Base-by-base conservation (phyloP, 768 basidiomycete species). In the Rhodosporidiobolus odoratus region DNA sequence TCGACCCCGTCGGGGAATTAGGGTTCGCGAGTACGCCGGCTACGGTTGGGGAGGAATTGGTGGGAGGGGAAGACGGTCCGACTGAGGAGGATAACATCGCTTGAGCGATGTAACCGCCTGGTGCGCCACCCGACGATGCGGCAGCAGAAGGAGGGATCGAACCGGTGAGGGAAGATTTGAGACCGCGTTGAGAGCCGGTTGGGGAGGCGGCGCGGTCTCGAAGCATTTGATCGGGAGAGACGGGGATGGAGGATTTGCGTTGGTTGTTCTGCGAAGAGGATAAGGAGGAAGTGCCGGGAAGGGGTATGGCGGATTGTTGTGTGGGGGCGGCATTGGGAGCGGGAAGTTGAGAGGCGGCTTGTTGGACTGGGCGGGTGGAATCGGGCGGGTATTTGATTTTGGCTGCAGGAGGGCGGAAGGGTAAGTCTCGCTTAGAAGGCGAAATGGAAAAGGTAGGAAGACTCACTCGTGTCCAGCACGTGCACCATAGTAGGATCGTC, bases 401-500 rank as follows among this genome's bases (percentile, higher is more conserved):
- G 78, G 88, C 91, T 92, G 78, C 70, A 47, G 25, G 65, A 13
- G 61, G 8, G 25, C n/a, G n/a, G n/a, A n/a, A n/a, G n/a, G n/a
- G n/a, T n/a, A n/a, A n/a, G n/a, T n/a, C n/a, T n/a, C n/a, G n/a
- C n/a, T n/a, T n/a, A n/a, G 37, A 27, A 43, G 56, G 53, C 32
- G 66, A 69, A 23, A 32, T 4, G 9, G 27, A 3, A 43, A 13
- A 16, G 16, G 41, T n/a, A 19, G 34, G 13, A 23, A 21, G 37
- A 86, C 91, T 73, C 71, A 94, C 94, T 92, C 13, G 95, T 97
- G 79, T 99, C 96, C 69, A 99, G 84, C 67, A 96, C 86, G 78
- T 97, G 90, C n/a, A 95, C 85, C 58, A 90, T 77, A 30, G 83
- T 84, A 16, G 89, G 86, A 79, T 97, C 92, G 63, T 96, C 94